Evolutionary conservation across 306 rosid species (phyloP).

Genomic region (Begonia masoniana): DNA sequence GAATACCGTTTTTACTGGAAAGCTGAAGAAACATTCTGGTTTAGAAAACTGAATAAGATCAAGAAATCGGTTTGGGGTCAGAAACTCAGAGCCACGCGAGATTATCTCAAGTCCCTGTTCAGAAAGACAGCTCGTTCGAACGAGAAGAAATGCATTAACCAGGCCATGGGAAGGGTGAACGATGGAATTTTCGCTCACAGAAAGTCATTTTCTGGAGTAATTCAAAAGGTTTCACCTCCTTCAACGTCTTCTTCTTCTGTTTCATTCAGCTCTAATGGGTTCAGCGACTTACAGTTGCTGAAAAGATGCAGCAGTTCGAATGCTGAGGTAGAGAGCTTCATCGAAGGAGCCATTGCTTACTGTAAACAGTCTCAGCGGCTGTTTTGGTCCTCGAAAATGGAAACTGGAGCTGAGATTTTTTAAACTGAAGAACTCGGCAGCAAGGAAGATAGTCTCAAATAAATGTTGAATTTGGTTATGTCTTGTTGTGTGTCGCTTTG

Average conservation of each 20-base stretch:
- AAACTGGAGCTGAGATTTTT: background rate
- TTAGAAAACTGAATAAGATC: conserved; percentile 52
- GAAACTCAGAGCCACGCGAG: conserved; percentile 55
- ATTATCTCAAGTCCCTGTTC: conserved; percentile 55
- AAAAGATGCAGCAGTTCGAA: conserved; percentile 64
- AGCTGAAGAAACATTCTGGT: conserved; percentile 30
- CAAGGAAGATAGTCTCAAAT: too few species aligned
- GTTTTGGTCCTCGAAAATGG: conserved; percentile 1
- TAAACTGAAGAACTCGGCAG: too few species aligned
- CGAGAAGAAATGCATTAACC: conserved; percentile 25
- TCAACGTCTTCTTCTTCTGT: conserved; percentile 77
- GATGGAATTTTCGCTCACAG: conserved; percentile 26
- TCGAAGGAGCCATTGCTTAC: conserved; percentile 94
- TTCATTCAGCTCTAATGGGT: conserved; percentile 50
- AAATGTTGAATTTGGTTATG: too few species aligned
- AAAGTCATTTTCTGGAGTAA: conserved; percentile 64
- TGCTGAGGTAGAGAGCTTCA: conserved; percentile 57
- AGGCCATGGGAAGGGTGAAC: conserved; percentile 17
- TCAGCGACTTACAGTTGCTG: conserved; percentile 33
- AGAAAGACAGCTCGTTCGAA: conserved; percentile 50
- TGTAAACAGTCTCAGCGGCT: conserved; percentile 45
- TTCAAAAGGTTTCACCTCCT: conserved; percentile 43
- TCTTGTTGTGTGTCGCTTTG: too few species aligned
- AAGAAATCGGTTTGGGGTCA: conserved; percentile 43
- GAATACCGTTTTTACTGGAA: conserved; percentile 38